Base-by-base conservation (phyloP, 768 basidiomycete genomes). In the Leccinum aurantiacum region DNA sequence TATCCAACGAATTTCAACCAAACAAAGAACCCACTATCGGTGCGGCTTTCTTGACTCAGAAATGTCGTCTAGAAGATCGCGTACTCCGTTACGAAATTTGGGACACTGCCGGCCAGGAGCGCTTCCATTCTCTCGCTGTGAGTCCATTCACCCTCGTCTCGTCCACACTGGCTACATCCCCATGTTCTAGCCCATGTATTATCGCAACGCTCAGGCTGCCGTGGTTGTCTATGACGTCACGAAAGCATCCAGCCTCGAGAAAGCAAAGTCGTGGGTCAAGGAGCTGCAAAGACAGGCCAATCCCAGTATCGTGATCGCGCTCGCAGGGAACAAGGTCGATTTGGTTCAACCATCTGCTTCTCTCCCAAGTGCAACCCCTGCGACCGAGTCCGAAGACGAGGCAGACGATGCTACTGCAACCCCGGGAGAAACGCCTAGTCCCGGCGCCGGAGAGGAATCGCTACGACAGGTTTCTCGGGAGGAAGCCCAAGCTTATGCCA, bases 11-110 rank as follows among this genome's bases (percentile, higher is more conserved):
- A 75, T 99, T 98, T 76, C 95, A 98, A 76, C 87, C 93, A 61
- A 98, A 98, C 84, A 98, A 98, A 76, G 95, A 97, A 70, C 96
- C 96, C 10, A 99, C 96, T 25, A 98, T 99, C 69, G 96, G 95
- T 37, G 95, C 95, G 54, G 95, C 93, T 4, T 96, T 96, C 79
- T 75, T 96, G 56, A 96, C 94, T 15, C 94, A 96, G 82, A 95
- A 95, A 75, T 95, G 93, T 70, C 89, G 93, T 57, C 81, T 95
- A 38, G 96, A 99, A 75, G 97, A 98, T 76, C 90, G 91, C 58
- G 89, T 93, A 25, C 78, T 94, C 63, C 88, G 92, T 58, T 94
- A 94, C 76, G 96, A 98, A 79, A 98, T 98, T 52, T 98, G 96
- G 95, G 93, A 95, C 68, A 95, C 93, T 52, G 93, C 93, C 37